These are phyloP conservation scores for Blastomyces silverae DNA, from an alignment of 2,329 filamentous ascomycete species.

Conservation along the genomic window DNA sequence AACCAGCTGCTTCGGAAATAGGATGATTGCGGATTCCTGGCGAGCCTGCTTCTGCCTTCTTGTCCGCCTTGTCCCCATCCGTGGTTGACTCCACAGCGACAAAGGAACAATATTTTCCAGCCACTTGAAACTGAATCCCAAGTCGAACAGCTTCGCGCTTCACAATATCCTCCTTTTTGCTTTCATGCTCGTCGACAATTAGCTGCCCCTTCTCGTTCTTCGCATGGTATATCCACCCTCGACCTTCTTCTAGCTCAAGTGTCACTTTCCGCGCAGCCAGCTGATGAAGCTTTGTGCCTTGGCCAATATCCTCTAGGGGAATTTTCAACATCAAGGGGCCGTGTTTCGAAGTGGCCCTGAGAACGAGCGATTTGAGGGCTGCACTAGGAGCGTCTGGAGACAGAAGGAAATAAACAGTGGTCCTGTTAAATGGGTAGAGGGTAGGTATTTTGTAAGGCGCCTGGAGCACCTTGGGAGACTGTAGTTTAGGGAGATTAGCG, in stretches of 20 bases:
- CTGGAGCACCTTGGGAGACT: conserved; percentile 55
- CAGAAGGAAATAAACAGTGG: conserved; percentile 59
- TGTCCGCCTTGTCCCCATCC: conserved; percentile 37
- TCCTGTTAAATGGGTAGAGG: conserved; percentile 61
- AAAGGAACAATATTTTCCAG: conserved; percentile 65
- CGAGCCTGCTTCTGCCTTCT: neutral
- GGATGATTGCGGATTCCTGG: neutral
- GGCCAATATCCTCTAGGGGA: conserved; percentile 48
- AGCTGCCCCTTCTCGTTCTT: conserved; percentile 42
- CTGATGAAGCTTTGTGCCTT: conserved; percentile 57
- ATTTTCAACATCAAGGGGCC: conserved; percentile 59
- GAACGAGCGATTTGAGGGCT: conserved; percentile 50
- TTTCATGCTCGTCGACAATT: conserved; percentile 45
- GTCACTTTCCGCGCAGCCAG: conserved; percentile 63
- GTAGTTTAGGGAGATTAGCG: conserved; percentile 47
- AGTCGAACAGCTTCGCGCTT: conserved; percentile 60
- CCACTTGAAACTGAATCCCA: conserved; percentile 60
- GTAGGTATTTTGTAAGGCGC: conserved; percentile 57
- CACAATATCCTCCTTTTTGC: conserved; percentile 54
- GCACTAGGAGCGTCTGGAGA: conserved; percentile 45
- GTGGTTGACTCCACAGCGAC: conserved; percentile 44
- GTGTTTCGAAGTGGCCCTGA: conserved; percentile 52
- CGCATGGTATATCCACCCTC: conserved; percentile 57
- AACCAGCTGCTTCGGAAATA: neutral
- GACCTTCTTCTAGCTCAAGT: conserved; percentile 61